Evolutionary conservation across 1,284 basidiomycete genomes (phyloP), one percentile per base, ranked within the genome.

Genomic region (Ustilago nuda): DNA sequence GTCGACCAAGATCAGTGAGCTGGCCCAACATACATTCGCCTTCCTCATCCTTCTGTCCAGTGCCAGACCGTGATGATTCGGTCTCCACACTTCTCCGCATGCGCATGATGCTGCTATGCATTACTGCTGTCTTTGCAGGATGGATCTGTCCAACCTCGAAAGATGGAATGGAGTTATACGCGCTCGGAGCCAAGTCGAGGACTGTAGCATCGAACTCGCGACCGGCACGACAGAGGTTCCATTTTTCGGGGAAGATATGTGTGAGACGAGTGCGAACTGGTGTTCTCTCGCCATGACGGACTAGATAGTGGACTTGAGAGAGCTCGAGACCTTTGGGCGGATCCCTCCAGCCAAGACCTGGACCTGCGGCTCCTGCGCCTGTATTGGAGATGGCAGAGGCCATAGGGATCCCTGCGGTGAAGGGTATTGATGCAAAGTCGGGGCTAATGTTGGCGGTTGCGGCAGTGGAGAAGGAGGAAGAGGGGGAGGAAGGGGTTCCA

Each of bases 1-100:
- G 87, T 81, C 91, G 88, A 37, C 93, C 93, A 6, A 92, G 76
- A 80, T 94, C 93, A 9, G 93, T 93, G 72, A 94, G 86, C 83
- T 93, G 92, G 35, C 93, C 93, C 15, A 93, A 87, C 64, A 93
- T 86, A 83, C 83, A 85, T 54, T 83, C 80, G 41, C 83, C 82
- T n/a, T 70, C 58, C 32, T 70, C 65, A 32, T 76, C 75, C 11
- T 55, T 41, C 17, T 61, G 53, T 4, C 73, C 69, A 4, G n/a
- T 54, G 3, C 66, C 63, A 36, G 67, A 52, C n/a, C 61, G 61
- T 15, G 56, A 54, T 4, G 53, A 56, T 30, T 77, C 70, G 43
- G 72, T 66, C 61, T 79, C 82, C 62, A 82, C 70, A 51, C 74
- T 66, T 45, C 76, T 66, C 35, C 76, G 68, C 61, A 79, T 75